A percentile compares a stretch with the other conserved stretches of the same genome.
phyloP scores from a whole-genome alignment of 208 protist genomes.

The Trypanosoma mega region DNA sequence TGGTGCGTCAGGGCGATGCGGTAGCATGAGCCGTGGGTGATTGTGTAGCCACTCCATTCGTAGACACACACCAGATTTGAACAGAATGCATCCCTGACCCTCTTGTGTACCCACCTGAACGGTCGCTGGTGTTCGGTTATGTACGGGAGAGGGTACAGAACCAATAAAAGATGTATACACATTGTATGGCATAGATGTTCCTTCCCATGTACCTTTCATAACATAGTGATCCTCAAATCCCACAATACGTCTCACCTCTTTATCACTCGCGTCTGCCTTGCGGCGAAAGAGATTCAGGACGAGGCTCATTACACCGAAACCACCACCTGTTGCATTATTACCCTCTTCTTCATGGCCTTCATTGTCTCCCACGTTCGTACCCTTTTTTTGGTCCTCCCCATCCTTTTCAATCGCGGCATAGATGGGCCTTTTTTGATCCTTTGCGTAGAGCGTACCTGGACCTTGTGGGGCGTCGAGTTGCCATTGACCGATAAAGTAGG shows the following conservation, averaged over 20 bases:
- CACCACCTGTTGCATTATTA: not conserved
- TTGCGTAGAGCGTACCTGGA: constrained; percentile 55
- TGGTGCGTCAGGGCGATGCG: constrained; percentile 51
- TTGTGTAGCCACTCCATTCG: constrained; percentile 58
- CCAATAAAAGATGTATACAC: constrained; percentile 15
- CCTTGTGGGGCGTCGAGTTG: constrained; percentile 53
- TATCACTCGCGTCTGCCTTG: constrained; percentile 5
- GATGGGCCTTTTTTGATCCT: constrained; percentile 46
- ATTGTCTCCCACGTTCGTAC: constrained; percentile 3
- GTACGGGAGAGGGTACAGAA: not conserved
- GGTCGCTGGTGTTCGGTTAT: constrained; percentile 20
- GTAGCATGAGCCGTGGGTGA: constrained; percentile 48
- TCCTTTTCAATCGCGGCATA: constrained; percentile 21
- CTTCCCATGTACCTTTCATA: constrained; percentile 22
- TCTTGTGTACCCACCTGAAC: constrained; percentile 38
- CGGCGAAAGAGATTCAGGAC: constrained; percentile 19
- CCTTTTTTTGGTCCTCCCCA: no score
- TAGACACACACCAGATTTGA: constrained; percentile 60
- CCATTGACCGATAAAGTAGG: constrained; percentile 71
- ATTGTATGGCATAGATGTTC: constrained; percentile 3
- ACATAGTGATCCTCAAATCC: constrained; percentile 28
- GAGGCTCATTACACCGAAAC: constrained; percentile 15
- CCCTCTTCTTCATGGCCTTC: not conserved
- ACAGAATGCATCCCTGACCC: constrained; percentile 47
- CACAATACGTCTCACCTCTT: constrained; percentile 3